These are phyloP conservation scores for Parafenestella ontariensis DNA, from an alignment of 2,329 filamentous ascomycete species.

Conservation along the genomic window DNA sequence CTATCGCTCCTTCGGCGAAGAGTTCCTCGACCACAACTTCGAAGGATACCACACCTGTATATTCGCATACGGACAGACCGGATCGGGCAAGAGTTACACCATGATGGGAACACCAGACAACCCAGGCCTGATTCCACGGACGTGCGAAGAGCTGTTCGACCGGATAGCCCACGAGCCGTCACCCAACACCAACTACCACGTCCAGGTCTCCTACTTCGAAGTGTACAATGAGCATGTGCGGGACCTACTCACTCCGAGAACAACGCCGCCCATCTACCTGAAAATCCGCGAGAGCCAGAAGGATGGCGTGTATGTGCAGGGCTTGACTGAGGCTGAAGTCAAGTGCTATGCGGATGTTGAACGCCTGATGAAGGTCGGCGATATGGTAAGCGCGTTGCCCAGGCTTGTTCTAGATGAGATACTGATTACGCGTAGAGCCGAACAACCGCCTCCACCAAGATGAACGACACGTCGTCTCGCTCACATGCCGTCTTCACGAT, in stretches of 20 bases:
- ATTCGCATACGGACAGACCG: constrained; percentile 97
- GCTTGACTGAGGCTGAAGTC: constrained; percentile 91
- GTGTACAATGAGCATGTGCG: constrained; percentile 99
- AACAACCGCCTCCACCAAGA: constrained; percentile 93
- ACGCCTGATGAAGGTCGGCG: constrained; percentile 88
- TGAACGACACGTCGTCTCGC: constrained; percentile 98
- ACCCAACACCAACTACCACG: constrained; percentile 93
- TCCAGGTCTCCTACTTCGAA: constrained; percentile 97
- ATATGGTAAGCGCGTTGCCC: constrained; percentile 57
- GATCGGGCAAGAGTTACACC: constrained; percentile 96
- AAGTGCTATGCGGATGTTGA: constrained; percentile 86
- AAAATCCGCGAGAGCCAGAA: constrained; percentile 96
- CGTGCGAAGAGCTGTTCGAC: constrained; percentile 94
- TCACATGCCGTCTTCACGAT: constrained; percentile 98
- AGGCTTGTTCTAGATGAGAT: background rate
- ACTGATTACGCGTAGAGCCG: constrained; percentile 62
- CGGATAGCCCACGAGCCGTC: constrained; percentile 85
- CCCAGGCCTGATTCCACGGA: constrained; percentile 90
- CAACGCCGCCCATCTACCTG: constrained; percentile 85
- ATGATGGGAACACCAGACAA: constrained; percentile 91
- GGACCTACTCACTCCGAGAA: constrained; percentile 83
- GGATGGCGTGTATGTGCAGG: constrained; percentile 96
- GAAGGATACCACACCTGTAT: constrained; percentile 99
- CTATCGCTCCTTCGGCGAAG: constrained; percentile 91
- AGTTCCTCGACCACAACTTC: constrained; percentile 99